Base-by-base conservation (phyloP, 495 filamentous ascomycete species). In the Umbilicaria muhlenbergii region DNA sequence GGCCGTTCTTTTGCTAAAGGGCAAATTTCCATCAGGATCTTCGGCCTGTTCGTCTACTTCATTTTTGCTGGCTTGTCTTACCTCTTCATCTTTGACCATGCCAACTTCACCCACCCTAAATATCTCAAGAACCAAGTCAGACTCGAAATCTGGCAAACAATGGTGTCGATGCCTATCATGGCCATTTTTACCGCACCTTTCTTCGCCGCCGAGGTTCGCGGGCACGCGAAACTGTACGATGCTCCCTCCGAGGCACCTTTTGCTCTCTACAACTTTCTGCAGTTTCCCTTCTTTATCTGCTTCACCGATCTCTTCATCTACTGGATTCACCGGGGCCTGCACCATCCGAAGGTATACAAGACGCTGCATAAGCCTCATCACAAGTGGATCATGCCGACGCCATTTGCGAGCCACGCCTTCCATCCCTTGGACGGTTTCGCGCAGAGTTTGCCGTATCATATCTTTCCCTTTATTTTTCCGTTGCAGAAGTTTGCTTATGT, bases 331-430 rank as follows among this genome's bases (percentile, higher is more conserved):
- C 82, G 91, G 40, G 82, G 77, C 38, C 69, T 94, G 48, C 89
- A 96, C 65, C 80, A 86, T 60, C 83, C 84, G 5, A 51, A 62
- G 39, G 59, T 94, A 39, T 96, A 95, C 75, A 89, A 84, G 68
- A 66, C 64, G 38, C 73, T 96, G 16, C 89, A 96, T 73, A 96
- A 96, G 71, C 80, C 85, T 41, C 91, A 96, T 68, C 89, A 96
- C 77, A 94, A 94, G 67, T 95, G 89, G 91, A 94, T 96, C 64
- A 92, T 95, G 86, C 91, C 91, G 5, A 94, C 87, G 6, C 89
- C 89, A 11, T 95, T 73, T 59, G 91, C 89, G 11, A 81, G 77
- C 41, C 81, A 93, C 65, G 89, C 89, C 41, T 95, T 96, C 73
- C 88, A 96, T 68, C 91, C 89, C 1, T 51, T 94, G 33, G 89